These are phyloP conservation scores for Actinomortierella ambigua DNA, from an alignment of 371 early-diverging fungal genomes.

Conservation along the genomic window DNA sequence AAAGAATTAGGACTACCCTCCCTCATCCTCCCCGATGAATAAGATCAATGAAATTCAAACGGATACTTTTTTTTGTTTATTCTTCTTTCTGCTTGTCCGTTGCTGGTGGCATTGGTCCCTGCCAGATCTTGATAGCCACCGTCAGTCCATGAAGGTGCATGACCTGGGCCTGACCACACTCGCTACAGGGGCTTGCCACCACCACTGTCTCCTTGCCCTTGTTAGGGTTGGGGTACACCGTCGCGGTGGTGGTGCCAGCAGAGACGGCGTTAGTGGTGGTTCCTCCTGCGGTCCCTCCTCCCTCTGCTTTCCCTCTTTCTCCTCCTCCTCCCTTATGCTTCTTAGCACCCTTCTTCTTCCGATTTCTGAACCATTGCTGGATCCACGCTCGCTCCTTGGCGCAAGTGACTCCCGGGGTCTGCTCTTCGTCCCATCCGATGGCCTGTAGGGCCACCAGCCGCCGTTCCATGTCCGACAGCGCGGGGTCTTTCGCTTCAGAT, in stretches of 20 bases:
- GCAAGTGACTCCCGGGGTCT: constrained; percentile 21
- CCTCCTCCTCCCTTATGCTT: constrained; percentile 5
- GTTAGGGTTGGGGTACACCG: constrained; percentile 18
- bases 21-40: no score
- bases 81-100: no score
- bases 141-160: constrained; percentile 41
- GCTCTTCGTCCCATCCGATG: constrained; percentile 29
- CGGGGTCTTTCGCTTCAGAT: not conserved
- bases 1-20: no score
- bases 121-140: constrained; percentile 29
- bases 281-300: constrained; percentile 16
- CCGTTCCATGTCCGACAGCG: constrained; percentile 11
- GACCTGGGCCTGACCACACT: constrained; percentile 37
- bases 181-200: constrained; percentile 21
- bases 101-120: constrained; percentile 4
- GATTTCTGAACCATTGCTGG: constrained; percentile 17
- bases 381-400: constrained; percentile 33
- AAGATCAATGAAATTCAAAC: no score
- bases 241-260: no score
- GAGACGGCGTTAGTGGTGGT: no score
- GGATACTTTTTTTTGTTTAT: no score
- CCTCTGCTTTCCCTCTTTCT: constrained; percentile 1
- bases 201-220: constrained; percentile 27
- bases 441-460: constrained; percentile 6
- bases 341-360: no score